Percentiles rank a stretch among this genome's conserved stretches.
Evolutionary conservation across 1,284 basidiomycete genomes (phyloP).

Genomic region (Hemileia vastatrix): DNA sequence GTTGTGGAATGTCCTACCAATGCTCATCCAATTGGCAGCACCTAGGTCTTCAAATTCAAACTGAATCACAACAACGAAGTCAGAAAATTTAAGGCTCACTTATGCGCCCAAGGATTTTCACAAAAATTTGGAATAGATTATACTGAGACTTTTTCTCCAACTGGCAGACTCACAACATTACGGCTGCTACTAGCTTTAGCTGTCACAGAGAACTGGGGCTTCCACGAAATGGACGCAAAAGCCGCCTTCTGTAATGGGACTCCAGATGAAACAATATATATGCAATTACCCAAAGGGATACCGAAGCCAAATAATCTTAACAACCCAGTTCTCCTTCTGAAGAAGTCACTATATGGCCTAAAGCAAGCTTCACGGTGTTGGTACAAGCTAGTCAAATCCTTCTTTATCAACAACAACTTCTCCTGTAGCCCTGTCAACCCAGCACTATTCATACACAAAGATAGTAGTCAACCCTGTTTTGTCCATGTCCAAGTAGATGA

Average conservation of each 20-base stretch:
- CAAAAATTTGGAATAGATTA: not conserved
- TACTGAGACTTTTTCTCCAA: not conserved
- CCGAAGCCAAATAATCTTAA: no score
- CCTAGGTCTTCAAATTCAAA: constrained; percentile 2
- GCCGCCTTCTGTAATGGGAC: constrained; percentile 4
- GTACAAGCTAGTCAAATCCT: not conserved
- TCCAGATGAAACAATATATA: not conserved
- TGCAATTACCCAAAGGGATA: not conserved
- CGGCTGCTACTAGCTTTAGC: not conserved
- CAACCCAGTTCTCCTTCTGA: not conserved
- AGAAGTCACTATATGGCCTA: constrained; percentile 4
- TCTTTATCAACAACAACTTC: constrained; percentile 1
- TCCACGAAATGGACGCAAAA: constrained; percentile 11
- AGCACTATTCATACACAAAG: not conserved
- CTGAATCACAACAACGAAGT: not conserved
- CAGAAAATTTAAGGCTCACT: not conserved
- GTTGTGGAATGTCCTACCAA: no score
- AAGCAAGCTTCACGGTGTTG: constrained; percentile 5
- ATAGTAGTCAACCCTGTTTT: not conserved
- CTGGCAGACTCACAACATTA: not conserved
- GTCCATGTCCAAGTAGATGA: constrained; percentile 10
- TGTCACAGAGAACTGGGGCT: not conserved
- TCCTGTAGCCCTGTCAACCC: not conserved
- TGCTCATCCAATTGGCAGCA: no score
- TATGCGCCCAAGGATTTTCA: constrained; percentile 3